Percentiles rank a stretch among this genome's conserved stretches.
Evolutionary conservation across 208 protist species (phyloP).

Genomic region (Trypanosoma avium): DNA sequence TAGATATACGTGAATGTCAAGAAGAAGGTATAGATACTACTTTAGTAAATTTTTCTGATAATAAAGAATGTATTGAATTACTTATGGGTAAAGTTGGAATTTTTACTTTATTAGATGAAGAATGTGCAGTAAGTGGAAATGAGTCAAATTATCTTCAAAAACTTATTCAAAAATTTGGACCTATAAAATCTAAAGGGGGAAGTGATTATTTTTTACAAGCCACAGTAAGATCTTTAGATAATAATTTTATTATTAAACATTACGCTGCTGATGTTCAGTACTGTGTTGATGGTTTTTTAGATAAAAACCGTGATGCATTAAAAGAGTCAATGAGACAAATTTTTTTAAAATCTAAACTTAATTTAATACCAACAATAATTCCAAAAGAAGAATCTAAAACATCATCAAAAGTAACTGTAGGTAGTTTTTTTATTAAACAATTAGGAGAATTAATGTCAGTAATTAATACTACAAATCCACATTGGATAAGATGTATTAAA

Average conservation of each 20-base stretch:
- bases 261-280: constrained; percentile 75
- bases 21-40: constrained; percentile 84
- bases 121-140: constrained; percentile 33
- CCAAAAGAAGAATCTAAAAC: constrained; percentile 15
- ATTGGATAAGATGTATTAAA: constrained; percentile 58
- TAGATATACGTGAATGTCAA: constrained; percentile 56
- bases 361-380: constrained; percentile 31
- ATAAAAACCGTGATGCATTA: constrained; percentile 40
- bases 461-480: constrained; percentile 36
- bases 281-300: constrained; percentile 29
- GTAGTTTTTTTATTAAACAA: constrained; percentile 36
- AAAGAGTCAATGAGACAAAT: constrained; percentile 33
- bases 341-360: constrained; percentile 6
- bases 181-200: constrained; percentile 25
- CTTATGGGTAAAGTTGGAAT: constrained; percentile 33
- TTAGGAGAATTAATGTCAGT: constrained; percentile 34
- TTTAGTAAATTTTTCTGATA: constrained; percentile 68
- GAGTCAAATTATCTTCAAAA: constrained; percentile 30
- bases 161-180: constrained; percentile 26
- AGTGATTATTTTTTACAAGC: constrained; percentile 21
- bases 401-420: constrained; percentile 28
- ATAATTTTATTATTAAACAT: constrained; percentile 61
- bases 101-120: constrained; percentile 41
- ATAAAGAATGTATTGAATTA: constrained; percentile 53
- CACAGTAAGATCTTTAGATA: constrained; percentile 17